Conservation (phyloP, 2,329 filamentous ascomycete species). For the Escovopsis sp. region DNA sequence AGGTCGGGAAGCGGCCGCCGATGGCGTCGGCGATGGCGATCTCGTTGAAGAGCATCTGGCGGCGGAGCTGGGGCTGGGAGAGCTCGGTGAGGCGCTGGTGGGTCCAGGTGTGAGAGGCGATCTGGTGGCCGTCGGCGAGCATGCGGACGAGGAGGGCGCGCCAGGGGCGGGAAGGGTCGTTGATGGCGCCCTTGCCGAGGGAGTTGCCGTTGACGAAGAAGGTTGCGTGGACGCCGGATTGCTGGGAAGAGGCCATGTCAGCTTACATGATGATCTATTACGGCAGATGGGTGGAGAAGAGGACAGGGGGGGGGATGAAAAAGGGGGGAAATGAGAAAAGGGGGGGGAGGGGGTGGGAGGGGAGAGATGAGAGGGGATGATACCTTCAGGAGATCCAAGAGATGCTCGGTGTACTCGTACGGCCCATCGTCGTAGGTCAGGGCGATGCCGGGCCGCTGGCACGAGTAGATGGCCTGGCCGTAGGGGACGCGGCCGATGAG, state of each 20-base stretch:
- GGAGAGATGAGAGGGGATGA: too few relatives aligned
- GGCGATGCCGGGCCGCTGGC: conserved; percentile 22
- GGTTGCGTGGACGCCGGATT: conserved; percentile 22
- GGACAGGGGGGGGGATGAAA: too few relatives aligned
- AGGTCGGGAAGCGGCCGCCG: conserved; percentile 25
- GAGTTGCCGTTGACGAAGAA: conserved; percentile 23
- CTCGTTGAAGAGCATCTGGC: conserved; percentile 29
- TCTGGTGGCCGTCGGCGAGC: conserved; percentile 40
- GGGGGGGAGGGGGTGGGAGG: not conserved
- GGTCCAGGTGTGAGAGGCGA: conserved; percentile 39
- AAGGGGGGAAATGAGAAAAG: too few relatives aligned
- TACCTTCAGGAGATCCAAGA: conserved; percentile 24
- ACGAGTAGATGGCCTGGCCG: conserved; percentile 35
- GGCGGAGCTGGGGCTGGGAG: conserved; percentile 16
- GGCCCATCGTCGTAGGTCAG: conserved; percentile 34
- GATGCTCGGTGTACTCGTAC: conserved; percentile 24
- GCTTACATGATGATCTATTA: too few relatives aligned
- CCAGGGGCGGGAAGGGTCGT: conserved; percentile 22
- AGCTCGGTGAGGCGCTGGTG: conserved; percentile 28
- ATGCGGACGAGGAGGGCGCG: conserved; percentile 27
- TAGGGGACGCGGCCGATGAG: conserved; percentile 39
- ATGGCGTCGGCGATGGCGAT: conserved; percentile 26
- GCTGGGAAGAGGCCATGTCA: not conserved
- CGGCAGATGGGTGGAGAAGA: too few relatives aligned
- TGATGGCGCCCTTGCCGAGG: conserved; percentile 27